Evolutionary conservation across 768 basidiomycete genomes (phyloP).

Genomic region (Chlorophyllum brunneum): DNA sequence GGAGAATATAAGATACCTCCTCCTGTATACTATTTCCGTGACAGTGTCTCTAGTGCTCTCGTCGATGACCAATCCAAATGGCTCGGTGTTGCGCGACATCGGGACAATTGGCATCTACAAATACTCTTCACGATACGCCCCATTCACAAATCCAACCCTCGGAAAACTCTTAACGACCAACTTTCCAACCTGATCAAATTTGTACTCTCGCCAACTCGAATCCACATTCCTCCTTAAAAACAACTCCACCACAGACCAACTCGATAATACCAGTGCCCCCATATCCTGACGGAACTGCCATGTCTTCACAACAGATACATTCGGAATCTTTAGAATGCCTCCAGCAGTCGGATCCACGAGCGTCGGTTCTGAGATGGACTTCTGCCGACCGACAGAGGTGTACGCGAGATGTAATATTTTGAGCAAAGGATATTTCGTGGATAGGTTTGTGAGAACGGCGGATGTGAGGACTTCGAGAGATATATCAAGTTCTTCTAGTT

Average conservation of each 20-base stretch:
- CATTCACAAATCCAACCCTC: conserved; percentile 10
- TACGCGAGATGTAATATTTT: not conserved
- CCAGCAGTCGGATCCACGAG: conserved; percentile 9
- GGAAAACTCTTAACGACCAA: conserved; percentile 10
- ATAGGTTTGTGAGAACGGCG: conserved; percentile 6
- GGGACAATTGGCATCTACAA: not conserved
- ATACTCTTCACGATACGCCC: conserved; percentile 1
- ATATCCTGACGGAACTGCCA: conserved; percentile 13
- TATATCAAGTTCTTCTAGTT: not conserved
- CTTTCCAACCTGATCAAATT: conserved; percentile 5
- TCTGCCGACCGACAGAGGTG: conserved; percentile 5
- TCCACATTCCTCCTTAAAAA: conserved; percentile 6
- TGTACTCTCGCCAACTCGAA: conserved; percentile 6
- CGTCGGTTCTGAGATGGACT: not conserved
- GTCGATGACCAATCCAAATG: too few species aligned
- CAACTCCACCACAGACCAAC: not conserved
- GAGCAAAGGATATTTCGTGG: conserved; percentile 3
- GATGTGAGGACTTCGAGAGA: conserved; percentile 11
- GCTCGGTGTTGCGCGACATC: too few species aligned
- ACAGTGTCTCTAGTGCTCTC: too few species aligned
- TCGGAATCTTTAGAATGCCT: conserved; percentile 10
- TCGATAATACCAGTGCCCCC: not conserved
- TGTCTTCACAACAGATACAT: conserved; percentile 7
- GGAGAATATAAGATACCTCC: too few species aligned
- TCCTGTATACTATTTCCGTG: too few species aligned